Evolutionary conservation across 345 rosid genomes (phyloP).

Genomic region (Linum tenue): DNA sequence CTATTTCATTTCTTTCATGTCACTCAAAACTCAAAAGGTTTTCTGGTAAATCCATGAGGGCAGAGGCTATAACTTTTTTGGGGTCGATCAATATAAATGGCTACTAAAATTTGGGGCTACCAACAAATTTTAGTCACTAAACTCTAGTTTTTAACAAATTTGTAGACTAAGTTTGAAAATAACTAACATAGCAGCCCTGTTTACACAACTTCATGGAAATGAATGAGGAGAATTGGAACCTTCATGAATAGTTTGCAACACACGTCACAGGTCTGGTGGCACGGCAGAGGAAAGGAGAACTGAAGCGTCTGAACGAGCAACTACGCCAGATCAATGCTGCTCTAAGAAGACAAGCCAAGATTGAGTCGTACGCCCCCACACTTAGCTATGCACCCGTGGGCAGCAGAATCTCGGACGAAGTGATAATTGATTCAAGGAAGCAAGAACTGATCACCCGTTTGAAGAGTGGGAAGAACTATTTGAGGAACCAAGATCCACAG

Average conservation of each 20-base stretch:
- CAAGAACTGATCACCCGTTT: constrained; percentile 62
- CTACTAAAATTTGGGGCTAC: not conserved
- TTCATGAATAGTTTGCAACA: not conserved
- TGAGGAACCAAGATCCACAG: constrained; percentile 77
- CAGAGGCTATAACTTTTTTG: not conserved
- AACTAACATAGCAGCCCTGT: too few relatives aligned
- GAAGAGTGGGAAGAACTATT: constrained; percentile 72
- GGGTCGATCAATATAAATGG: too few relatives aligned
- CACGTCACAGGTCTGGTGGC: constrained; percentile 67
- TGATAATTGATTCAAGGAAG: constrained; percentile 73
- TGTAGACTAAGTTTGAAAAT: too few relatives aligned
- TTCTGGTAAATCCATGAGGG: constrained; percentile 3
- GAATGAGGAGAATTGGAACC: not conserved
- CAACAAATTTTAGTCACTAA: not conserved
- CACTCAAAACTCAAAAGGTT: not conserved
- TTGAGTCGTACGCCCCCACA: constrained; percentile 86
- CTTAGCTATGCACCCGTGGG: constrained; percentile 88
- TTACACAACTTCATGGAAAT: too few relatives aligned
- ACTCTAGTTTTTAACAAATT: too few relatives aligned
- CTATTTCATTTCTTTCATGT: not conserved
- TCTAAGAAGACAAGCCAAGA: constrained; percentile 86
- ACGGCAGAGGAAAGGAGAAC: constrained; percentile 71
- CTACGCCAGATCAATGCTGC: constrained; percentile 88
- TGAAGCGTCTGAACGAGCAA: constrained; percentile 61
- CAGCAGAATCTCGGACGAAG: constrained; percentile 52